Conservation (phyloP, 805 yeast species). For the Wickerhamiella alocasiicola region DNA sequence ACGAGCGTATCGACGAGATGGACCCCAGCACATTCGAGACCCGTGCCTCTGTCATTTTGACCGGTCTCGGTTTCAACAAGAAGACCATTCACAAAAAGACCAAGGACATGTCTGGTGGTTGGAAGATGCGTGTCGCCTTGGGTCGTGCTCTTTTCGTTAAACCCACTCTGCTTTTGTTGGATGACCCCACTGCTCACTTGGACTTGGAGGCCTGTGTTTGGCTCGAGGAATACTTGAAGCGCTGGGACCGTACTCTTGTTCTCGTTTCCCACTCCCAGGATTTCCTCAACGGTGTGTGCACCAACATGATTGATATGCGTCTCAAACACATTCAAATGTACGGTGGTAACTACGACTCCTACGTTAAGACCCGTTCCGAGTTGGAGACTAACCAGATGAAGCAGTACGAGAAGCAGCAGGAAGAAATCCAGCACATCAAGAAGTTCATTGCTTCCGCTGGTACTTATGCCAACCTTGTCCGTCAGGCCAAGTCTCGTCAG, state of each 20-base stretch:
- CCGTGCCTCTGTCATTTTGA: slow-evolving; percentile 88
- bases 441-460: slow-evolving; percentile 99
- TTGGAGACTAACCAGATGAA: slow-evolving; percentile 96
- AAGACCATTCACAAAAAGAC: slow-evolving; percentile 84
- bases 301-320: slow-evolving; percentile 98
- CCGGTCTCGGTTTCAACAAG: slow-evolving; percentile 93
- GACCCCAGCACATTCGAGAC: slow-evolving; percentile 94
- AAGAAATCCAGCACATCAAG: slow-evolving; percentile 95
- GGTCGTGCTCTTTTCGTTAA: slow-evolving; percentile 97
- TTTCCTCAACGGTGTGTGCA: slow-evolving; percentile 97
- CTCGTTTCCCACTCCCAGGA: slow-evolving; percentile 97
- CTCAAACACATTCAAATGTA: slow-evolving; percentile 55
- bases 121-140: slow-evolving; percentile 99
- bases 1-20: slow-evolving; percentile 91
- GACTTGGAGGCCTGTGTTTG: slow-evolving; percentile 99
- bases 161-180: slow-evolving; percentile 86
- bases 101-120: slow-evolving; percentile 99
- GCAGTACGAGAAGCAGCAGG: slow-evolving; percentile 94
- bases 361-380: slow-evolving; percentile 87
- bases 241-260: slow-evolving; percentile 86
- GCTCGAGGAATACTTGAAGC: slow-evolving; percentile 95
- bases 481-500: slow-evolving; percentile 98
- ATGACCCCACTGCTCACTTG: slow-evolving; percentile 99
- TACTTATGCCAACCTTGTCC: slow-evolving; percentile 97
- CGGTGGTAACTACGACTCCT: slow-evolving; percentile 98